Base-by-base conservation (phyloP, 2,329 filamentous ascomycete species). In the Ophiocordyceps sinensis region DNA sequence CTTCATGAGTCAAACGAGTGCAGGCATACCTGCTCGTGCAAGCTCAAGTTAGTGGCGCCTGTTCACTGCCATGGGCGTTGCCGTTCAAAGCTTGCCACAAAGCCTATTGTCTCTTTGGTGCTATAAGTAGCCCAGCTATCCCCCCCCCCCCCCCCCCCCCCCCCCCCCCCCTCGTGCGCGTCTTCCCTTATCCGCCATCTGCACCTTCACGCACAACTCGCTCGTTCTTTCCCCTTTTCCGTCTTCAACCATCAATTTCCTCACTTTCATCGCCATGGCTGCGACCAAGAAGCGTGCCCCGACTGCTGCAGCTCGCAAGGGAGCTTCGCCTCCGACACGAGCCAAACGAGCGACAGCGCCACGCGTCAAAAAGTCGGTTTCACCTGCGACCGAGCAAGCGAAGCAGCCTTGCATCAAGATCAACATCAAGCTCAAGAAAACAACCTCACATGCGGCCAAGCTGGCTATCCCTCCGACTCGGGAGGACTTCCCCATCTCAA, bases 401-500 rank as follows among this genome's bases (percentile, higher is more conserved):
- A 31, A 11, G 30, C 11, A 10, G 15, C 10, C 17, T 14, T 3
- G 32, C 14, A 11, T 3, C 15, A 15, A n/a, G n/a, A n/a, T n/a
- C n/a, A n/a, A n/a, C n/a, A n/a, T n/a, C n/a, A n/a, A n/a, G n/a
- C n/a, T n/a, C n/a, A n/a, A 10, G 17, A 3, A 15, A 17, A 9
- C 4, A 9, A 23, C 35, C 8, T 19, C 32, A 17, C 8, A 9
- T 6, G 12, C 19, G 11, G 19, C 15, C 15, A 36, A 39, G 19
- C 13, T 19, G 19, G 29, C 40, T 44, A 38, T 13, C 36, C 34
- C 35, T 37, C 40, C 37, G 36, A 38, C 38, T 15, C 42, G 32
- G 30, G 43, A 46, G 15, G 17, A 30, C 15, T 42, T 47, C 38
- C 44, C 47, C 28, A 34, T 41, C 15, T 51, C 49, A 38, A 49